phyloP scores from a whole-genome alignment of 2,329 filamentous ascomycete species.

The Helicocarpus griseus region DNA sequence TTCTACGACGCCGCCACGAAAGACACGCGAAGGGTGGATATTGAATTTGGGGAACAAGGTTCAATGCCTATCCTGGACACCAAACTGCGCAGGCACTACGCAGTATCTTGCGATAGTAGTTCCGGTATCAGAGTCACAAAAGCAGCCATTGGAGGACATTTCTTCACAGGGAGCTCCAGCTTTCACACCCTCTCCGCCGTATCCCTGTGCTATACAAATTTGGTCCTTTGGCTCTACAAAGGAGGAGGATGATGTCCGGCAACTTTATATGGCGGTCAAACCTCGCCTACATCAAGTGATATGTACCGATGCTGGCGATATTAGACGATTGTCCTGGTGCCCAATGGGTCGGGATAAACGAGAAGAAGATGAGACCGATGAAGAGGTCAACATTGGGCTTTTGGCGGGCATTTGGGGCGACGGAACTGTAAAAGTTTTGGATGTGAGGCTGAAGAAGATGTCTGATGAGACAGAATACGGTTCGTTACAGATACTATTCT shows the following conservation, averaged over 20 bases:
- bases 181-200: conserved; percentile 41
- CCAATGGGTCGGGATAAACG: conserved; percentile 32
- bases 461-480: conserved; percentile 21
- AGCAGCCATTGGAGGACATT: conserved; percentile 16
- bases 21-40: conserved; percentile 41
- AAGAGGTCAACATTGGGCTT: conserved; percentile 36
- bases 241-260: conserved; percentile 22
- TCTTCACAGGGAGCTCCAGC: conserved; percentile 31
- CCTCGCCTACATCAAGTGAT: conserved; percentile 43
- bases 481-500: conserved; percentile 5
- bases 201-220: conserved; percentile 46
- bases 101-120: conserved; percentile 49
- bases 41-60: conserved; percentile 47
- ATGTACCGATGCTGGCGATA: conserved; percentile 49
- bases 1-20: conserved; percentile 9
- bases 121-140: conserved; percentile 29
- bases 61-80: conserved; percentile 41
- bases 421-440: conserved; percentile 45
- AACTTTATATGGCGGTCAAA: conserved; percentile 32
- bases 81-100: conserved; percentile 31
- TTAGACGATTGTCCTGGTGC: conserved; percentile 49
- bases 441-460: conserved; percentile 32
- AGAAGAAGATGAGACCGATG: conserved; percentile 21
- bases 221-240: conserved; percentile 44
- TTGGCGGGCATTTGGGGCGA: conserved; percentile 51